Base-by-base conservation (phyloP, 225 moss, liverwort and hornwort species). In the Sphagnum contortum region DNA sequence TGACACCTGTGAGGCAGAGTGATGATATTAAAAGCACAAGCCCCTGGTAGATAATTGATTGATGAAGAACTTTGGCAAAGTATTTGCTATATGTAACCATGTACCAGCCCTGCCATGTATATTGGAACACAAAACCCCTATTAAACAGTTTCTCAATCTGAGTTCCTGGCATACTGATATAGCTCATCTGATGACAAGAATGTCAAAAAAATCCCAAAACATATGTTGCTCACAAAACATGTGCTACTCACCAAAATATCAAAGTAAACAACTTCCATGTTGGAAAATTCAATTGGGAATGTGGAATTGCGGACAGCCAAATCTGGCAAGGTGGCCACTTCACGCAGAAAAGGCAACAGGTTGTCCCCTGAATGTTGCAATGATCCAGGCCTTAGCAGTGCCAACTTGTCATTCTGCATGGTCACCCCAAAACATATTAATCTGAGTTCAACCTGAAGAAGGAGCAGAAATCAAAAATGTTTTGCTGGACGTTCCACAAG, bases 301-400 rank as follows among this genome's bases (percentile, higher is more conserved):
- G 88, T 81, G 67, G 69, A 65, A 48, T 75, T 87, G 45, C 64
- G 74, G 55, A 84, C 80, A 51, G 70, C 78, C 51, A 98, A 71
- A 44, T 96, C 88, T 45, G 84, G 74, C 5, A 87, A 88, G 9
- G 71, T 57, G 57, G 83, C 80, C 0, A 77, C 71, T 74, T 76
- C 81, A 12, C 83, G 76, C 51, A 98, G 48, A 60, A 98, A 84
- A 50, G 87, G 89, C 62, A 93, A 77, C 83, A 98, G 67, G 62
- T 98, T 92, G 64, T 84, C 90, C 48, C 98, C 98, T 63, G 85
- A 84, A 64, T 91, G 89, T 72, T 98, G 93, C 49, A 98, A 71
- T 5, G 98, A 98, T 62, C 98, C 93, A 12, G 80, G 77, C 55
- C 89, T 75, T 60, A 98, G 57, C 48, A 83, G 80, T 5, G 63